Base-by-base conservation (phyloP, 805 yeast genomes). In the Cyberlindnera galapagoensis region DNA sequence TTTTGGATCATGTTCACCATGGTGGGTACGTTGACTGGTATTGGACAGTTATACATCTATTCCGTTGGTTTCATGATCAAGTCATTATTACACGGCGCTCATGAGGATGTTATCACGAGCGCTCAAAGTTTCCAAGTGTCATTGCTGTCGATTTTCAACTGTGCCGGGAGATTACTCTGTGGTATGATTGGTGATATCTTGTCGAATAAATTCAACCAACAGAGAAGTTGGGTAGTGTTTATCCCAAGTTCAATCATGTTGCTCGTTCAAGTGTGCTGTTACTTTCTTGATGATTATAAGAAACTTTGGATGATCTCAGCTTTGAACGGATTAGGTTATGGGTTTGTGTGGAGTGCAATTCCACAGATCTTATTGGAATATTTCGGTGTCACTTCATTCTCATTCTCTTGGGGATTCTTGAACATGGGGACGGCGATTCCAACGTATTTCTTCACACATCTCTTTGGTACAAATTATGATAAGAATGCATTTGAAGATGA, bases 291-390 rank as follows among this genome's bases (percentile, higher is more conserved):
- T 11, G 52, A 57, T 15, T 60, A 66, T 34, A 43, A 52, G 3
- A 34, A 42, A 16, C 53, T 83, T 43, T 65, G 77, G 56, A 25
- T 65, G 19, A 59, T 69, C 16, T 76, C 88, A 1, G 51, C 69
- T n/a, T 47, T 72, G 13, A 67, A 73, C 19, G 94, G 94, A 0
- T 60, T 77, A 22, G 80, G 78, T 24, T 83, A 83, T 56, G 94
- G 94, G 1, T 69, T 75, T 40, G 65, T 77, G 15, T 80, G 80
- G 57, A 81, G 88, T 30, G 65, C 80, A 7, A 69, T 73, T 56
- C 92, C 94, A 5, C 74, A 82, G n/a, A 71, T 83, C 14, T 68
- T 80, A n/a, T 71, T 85, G 12, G 90, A 83, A 42, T 56, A 68
- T 8, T 82, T 80, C 57, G 92, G 92, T 3, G 70, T 83, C 61